Conservation (phyloP, 2,329 filamentous ascomycete genomes). For the Cadophora gregata region DNA sequence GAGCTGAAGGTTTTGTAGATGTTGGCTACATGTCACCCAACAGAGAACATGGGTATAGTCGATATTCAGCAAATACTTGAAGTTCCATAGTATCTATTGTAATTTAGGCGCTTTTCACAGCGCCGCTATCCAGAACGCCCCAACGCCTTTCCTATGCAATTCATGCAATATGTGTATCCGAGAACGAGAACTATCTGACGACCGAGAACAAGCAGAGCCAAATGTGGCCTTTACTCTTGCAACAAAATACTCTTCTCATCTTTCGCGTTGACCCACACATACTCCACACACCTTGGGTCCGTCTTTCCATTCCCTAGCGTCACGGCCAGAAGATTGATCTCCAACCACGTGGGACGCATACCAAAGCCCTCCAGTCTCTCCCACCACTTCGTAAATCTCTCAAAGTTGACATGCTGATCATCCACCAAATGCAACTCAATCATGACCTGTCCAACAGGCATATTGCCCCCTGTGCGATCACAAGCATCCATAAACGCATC, state of each 20-base stretch:
- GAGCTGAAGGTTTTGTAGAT: too few species aligned
- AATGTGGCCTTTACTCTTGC: conserved; percentile 18
- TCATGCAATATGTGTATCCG: not conserved
- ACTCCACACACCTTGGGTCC: conserved; percentile 42
- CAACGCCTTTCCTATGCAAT: not conserved
- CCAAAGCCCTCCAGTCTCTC: conserved; percentile 42
- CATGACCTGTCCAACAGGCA: conserved; percentile 41
- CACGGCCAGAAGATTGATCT: conserved; percentile 41
- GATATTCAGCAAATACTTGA: too few species aligned
- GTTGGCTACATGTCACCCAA: too few species aligned
- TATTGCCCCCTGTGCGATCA: conserved; percentile 21
- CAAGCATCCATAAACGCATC: conserved; percentile 38
- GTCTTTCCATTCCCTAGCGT: conserved; percentile 35
- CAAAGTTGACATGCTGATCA: conserved; percentile 35
- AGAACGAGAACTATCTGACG: not conserved
- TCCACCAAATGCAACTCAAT: conserved; percentile 42
- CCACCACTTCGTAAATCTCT: conserved; percentile 41
- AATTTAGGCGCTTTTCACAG: not conserved
- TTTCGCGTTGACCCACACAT: conserved; percentile 40
- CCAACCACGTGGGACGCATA: conserved; percentile 41
- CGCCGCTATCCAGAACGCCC: not conserved
- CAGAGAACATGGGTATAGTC: too few species aligned
- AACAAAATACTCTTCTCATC: conserved; percentile 38
- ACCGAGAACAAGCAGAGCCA: not conserved
- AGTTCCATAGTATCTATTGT: not conserved